Conservation (phyloP, 2,329 filamentous ascomycete species). For the Dactylellina cionopaga region DNA sequence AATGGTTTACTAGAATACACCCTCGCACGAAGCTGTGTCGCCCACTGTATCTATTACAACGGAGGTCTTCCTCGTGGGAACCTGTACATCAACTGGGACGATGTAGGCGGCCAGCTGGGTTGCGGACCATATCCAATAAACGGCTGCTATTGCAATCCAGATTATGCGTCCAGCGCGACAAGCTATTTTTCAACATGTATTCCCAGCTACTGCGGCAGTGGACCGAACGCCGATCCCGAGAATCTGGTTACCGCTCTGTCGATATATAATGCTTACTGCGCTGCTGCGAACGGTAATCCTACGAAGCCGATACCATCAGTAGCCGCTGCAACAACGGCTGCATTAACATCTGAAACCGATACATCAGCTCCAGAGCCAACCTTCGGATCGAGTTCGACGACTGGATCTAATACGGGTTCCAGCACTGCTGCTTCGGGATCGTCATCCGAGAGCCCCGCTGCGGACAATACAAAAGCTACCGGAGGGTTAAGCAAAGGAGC, state of each 20-base stretch:
- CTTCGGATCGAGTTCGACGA: background rate
- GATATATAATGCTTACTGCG: background rate
- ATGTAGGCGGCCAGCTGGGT: background rate
- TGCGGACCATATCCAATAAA: background rate
- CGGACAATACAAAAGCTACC: background rate
- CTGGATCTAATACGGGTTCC: background rate
- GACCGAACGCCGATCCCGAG: background rate
- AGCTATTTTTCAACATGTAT: background rate
- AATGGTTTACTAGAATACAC: no score
- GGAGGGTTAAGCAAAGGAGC: background rate
- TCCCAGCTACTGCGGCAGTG: background rate
- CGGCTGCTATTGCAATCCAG: background rate
- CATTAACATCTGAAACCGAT: background rate
- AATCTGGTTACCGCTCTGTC: background rate
- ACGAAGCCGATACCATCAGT: background rate
- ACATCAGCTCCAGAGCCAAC: background rate
- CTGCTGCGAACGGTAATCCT: background rate
- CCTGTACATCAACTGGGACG: background rate
- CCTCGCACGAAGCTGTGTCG: background rate
- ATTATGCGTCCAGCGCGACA: background rate
- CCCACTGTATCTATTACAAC: background rate
- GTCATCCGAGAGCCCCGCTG: background rate
- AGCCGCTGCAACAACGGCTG: background rate
- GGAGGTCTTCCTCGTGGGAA: background rate
- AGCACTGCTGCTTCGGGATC: background rate